These are phyloP conservation scores for Paramyrothecium roridum DNA, from an alignment of 2,329 filamentous ascomycete species.

Conservation along the genomic window DNA sequence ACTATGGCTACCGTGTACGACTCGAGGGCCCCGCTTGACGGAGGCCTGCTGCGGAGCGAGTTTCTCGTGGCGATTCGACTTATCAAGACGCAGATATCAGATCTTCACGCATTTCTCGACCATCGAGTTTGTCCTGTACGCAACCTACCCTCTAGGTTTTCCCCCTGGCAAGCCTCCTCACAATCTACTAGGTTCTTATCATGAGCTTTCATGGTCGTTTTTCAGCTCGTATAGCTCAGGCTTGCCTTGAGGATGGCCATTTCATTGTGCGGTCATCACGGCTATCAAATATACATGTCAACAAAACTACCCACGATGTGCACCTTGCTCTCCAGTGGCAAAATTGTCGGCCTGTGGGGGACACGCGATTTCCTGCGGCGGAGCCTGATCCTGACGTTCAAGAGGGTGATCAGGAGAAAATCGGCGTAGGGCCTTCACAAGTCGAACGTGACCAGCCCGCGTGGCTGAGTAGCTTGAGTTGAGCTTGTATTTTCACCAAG, in stretches of 20 bases:
- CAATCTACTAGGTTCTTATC: conserved; percentile 4
- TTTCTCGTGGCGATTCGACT: conserved; percentile 2
- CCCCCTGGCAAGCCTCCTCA: neutral
- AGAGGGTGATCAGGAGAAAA: too few relatives aligned
- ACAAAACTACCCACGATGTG: conserved; percentile 1
- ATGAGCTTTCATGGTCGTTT: conserved; percentile 8
- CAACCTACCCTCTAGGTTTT: neutral
- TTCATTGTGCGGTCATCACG: conserved; percentile 8
- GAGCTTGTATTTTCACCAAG: too few relatives aligned
- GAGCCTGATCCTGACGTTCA: too few relatives aligned
- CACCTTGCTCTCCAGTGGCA: conserved; percentile 7
- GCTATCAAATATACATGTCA: conserved; percentile 6
- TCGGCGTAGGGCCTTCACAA: too few relatives aligned
- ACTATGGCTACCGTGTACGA: conserved; percentile 4
- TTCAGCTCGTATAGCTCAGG: conserved; percentile 9
- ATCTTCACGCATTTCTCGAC: neutral
- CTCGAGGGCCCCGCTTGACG: neutral
- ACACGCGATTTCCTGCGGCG: conserved; percentile 5
- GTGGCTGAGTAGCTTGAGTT: too few relatives aligned
- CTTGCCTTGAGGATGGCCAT: conserved; percentile 3
- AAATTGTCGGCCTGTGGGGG: conserved; percentile 7
- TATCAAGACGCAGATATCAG: conserved; percentile 1
- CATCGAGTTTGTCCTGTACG: conserved; percentile 3
- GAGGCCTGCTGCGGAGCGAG: conserved; percentile 2
- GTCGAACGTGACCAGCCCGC: too few relatives aligned